Conservation (phyloP, 352 stramenopile species). For the Globisporangium perplexum region DNA sequence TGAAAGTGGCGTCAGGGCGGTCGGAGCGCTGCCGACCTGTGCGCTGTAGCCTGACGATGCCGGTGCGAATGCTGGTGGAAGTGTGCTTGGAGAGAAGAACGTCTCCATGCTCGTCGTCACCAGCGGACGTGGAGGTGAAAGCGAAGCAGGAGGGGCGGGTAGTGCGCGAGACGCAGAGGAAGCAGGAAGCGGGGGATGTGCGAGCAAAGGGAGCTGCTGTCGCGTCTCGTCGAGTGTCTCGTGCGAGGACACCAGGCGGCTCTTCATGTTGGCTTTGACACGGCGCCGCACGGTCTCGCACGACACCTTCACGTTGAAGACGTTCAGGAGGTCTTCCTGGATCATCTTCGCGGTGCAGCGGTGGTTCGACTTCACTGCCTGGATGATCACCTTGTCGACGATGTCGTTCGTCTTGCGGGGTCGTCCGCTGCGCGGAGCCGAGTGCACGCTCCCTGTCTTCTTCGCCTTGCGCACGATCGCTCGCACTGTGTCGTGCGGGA, state of each 20-base stretch:
- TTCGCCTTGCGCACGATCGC: slow-evolving; percentile 65
- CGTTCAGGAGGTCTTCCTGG: slow-evolving; percentile 41
- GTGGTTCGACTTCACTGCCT: slow-evolving; percentile 45
- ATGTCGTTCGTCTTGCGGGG: slow-evolving; percentile 63
- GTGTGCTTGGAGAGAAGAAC: too few relatives aligned
- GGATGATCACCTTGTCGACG: slow-evolving; percentile 63
- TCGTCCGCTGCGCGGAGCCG: slow-evolving; percentile 46
- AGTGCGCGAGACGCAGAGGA: too few relatives aligned
- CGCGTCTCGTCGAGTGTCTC: neutral
- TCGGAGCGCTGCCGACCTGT: neutral
- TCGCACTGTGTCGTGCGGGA: slow-evolving; percentile 53
- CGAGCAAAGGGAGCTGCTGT: neutral
- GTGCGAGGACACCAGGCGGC: slow-evolving; percentile 10
- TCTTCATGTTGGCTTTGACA: slow-evolving; percentile 47
- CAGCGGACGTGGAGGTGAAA: too few relatives aligned
- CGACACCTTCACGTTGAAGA: slow-evolving; percentile 57
- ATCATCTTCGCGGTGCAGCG: slow-evolving; percentile 57
- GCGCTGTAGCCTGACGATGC: neutral
- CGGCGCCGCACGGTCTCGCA: slow-evolving; percentile 55
- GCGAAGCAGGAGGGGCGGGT: too few relatives aligned
- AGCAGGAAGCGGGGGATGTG: neutral
- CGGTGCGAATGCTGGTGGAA: neutral
- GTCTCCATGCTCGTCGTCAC: too few relatives aligned
- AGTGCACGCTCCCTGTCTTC: slow-evolving; percentile 45
- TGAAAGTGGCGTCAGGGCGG: neutral